A percentile compares a stretch with the other conserved stretches of the same genome.
phyloP scores from a whole-genome alignment of 1,139 yeast genomes.

The Geotrichum candidum region DNA sequence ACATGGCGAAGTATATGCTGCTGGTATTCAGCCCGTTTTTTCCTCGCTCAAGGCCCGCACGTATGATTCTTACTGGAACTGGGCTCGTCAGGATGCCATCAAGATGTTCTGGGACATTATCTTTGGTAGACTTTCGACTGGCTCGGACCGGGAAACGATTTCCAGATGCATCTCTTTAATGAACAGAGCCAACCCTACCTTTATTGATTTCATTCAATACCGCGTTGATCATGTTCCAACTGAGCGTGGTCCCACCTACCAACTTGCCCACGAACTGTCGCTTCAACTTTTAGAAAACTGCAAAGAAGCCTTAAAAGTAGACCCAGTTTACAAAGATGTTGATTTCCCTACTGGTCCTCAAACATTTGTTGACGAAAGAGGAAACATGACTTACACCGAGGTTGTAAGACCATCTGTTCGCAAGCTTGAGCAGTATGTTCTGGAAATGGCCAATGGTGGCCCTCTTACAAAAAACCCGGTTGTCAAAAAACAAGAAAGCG shows the following conservation, averaged over 20 bases:
- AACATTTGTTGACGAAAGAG: constrained; percentile 81
- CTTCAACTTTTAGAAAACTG: constrained; percentile 93
- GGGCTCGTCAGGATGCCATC: constrained; percentile 97
- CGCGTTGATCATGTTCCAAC: constrained; percentile 91
- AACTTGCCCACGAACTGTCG: constrained; percentile 83
- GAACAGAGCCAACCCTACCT: constrained; percentile 93
- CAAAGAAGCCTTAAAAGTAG: constrained; percentile 70
- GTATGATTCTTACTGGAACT: constrained; percentile 97
- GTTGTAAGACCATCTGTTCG: constrained; percentile 85
- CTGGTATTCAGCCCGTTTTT: constrained; percentile 86
- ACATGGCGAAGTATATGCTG: constrained; percentile 91
- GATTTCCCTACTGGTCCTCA: constrained; percentile 92
- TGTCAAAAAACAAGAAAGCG: constrained; percentile 22
- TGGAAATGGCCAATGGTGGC: constrained; percentile 96
- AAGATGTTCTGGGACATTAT: constrained; percentile 93
- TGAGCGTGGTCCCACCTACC: constrained; percentile 80
- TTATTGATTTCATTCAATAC: constrained; percentile 94
- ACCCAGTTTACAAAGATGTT: constrained; percentile 94
- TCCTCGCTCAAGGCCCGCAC: constrained; percentile 90
- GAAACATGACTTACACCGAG: constrained; percentile 79
- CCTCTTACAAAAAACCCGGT: constrained; percentile 57
- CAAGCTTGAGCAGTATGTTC: constrained; percentile 91
- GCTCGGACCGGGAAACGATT: constrained; percentile 85
- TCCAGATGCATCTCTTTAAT: constrained; percentile 93
- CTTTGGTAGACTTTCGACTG: constrained; percentile 82